Evolutionary conservation across 306 rosid species (phyloP).

Genomic region (Prunus padus): DNA sequence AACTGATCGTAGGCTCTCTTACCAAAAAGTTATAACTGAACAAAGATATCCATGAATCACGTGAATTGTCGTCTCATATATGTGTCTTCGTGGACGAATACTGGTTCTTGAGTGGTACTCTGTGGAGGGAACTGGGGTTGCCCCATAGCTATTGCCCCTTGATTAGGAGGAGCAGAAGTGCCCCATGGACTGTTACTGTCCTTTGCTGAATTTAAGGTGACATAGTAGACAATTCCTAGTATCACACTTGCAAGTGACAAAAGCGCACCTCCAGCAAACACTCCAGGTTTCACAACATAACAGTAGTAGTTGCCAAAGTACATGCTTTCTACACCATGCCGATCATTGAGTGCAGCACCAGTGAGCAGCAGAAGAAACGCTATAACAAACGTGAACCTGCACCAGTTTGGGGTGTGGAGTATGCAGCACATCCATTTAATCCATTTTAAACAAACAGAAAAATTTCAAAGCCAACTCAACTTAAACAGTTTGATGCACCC

Average conservation of each 20-base stretch:
- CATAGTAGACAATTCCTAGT: constrained; percentile 65
- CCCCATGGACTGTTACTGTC: constrained; percentile 30
- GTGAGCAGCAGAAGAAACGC: constrained; percentile 65
- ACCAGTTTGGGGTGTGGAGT: not conserved
- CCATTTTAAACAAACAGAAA: not conserved
- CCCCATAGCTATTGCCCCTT: constrained; percentile 78
- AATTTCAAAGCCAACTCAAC: not conserved
- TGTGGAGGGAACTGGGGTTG: constrained; percentile 74
- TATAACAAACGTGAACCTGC: constrained; percentile 70
- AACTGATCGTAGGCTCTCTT: not conserved
- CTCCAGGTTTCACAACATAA: constrained; percentile 78
- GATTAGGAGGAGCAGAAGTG: constrained; percentile 42
- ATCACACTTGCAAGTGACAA: constrained; percentile 54
- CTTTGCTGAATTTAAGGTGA: constrained; percentile 46
- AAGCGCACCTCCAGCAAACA: constrained; percentile 63
- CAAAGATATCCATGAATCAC: constrained; percentile 29
- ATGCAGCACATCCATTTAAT: not conserved
- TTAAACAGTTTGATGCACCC: too few species aligned
- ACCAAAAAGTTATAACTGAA: not conserved
- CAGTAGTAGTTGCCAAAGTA: constrained; percentile 66
- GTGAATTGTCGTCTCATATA: constrained; percentile 77
- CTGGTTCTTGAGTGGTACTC: constrained; percentile 51
- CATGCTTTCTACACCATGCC: constrained; percentile 41
- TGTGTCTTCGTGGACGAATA: constrained; percentile 89
- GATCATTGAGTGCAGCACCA: constrained; percentile 66